phyloP scores from a whole-genome alignment of 2,329 filamentous ascomycete species.

The Beauveria medogensis region DNA sequence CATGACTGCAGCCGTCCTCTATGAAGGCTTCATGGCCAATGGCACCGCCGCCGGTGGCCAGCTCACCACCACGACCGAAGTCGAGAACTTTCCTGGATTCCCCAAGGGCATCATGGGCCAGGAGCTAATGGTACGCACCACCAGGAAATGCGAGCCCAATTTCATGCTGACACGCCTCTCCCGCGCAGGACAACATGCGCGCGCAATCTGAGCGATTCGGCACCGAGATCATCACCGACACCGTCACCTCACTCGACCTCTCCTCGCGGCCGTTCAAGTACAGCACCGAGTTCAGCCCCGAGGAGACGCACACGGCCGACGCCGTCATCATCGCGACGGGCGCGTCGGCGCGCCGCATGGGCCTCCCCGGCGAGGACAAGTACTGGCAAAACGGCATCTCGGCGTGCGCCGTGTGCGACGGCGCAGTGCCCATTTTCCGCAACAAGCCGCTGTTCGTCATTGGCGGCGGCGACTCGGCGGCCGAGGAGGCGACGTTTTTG shows the following conservation, averaged over 20 bases:
- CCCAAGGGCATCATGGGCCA: conserved; percentile 78
- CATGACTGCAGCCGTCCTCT: conserved; percentile 60
- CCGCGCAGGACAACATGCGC: conserved; percentile 73
- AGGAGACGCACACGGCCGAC: conserved; percentile 80
- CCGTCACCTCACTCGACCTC: conserved; percentile 80
- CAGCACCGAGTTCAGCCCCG: conserved; percentile 83
- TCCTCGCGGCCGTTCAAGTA: conserved; percentile 81
- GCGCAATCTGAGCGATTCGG: conserved; percentile 86
- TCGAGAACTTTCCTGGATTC: conserved; percentile 98
- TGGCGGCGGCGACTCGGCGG: conserved; percentile 91
- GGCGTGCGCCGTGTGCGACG: conserved; percentile 95
- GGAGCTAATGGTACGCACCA: conserved; percentile 65
- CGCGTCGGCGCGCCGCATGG: conserved; percentile 77
- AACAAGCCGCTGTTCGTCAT: conserved; percentile 95
- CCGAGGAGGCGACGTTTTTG: conserved; percentile 94
- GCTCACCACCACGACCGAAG: conserved; percentile 94
- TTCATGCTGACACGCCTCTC: background rate
- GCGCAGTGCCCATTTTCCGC: conserved; percentile 92
- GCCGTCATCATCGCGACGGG: conserved; percentile 91
- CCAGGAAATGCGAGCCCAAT: background rate
- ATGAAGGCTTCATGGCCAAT: conserved; percentile 96
- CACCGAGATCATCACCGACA: conserved; percentile 88
- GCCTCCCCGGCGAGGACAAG: conserved; percentile 79
- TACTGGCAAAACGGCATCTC: conserved; percentile 98
- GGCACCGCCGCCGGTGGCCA: conserved; percentile 94